These are phyloP conservation scores for Teunomyces lycoperdinae DNA, from an alignment of 805 yeast genomes.

Conservation along the genomic window DNA sequence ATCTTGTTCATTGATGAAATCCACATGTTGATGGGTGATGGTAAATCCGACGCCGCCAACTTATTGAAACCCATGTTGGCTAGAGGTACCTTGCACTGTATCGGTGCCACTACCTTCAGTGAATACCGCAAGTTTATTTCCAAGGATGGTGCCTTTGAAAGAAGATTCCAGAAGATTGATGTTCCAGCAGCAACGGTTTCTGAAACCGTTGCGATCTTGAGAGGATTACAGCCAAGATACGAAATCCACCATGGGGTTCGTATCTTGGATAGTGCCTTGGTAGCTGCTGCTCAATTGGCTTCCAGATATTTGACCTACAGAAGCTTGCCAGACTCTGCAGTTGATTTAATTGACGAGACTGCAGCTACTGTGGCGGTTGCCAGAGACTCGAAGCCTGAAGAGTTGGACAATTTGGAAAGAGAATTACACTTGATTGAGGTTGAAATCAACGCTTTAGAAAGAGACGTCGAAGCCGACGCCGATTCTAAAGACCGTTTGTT, in stretches of 20 bases:
- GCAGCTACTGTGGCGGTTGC: slow-evolving; percentile 98
- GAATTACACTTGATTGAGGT: slow-evolving; percentile 88
- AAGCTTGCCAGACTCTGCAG: slow-evolving; percentile 95
- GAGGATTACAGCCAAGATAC: slow-evolving; percentile 93
- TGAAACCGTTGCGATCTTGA: slow-evolving; percentile 92
- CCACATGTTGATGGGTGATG: slow-evolving; percentile 99
- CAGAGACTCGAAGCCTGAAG: slow-evolving; percentile 97
- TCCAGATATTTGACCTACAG: slow-evolving; percentile 92
- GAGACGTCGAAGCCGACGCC: slow-evolving; percentile 84
- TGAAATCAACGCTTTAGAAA: slow-evolving; percentile 93
- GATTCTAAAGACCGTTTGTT: slow-evolving; percentile 84
- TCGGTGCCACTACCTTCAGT: slow-evolving; percentile 95
- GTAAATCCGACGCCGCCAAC: slow-evolving; percentile 96
- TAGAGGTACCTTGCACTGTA: slow-evolving; percentile 93
- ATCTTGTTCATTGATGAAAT: slow-evolving; percentile 95
- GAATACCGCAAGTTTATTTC: slow-evolving; percentile 92
- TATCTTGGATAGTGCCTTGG: slow-evolving; percentile 90
- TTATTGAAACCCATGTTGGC: slow-evolving; percentile 96
- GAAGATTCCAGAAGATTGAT: slow-evolving; percentile 96
- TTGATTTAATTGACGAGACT: slow-evolving; percentile 92
- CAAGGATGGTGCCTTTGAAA: slow-evolving; percentile 97
- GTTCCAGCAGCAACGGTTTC: slow-evolving; percentile 90
- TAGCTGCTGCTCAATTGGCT: slow-evolving; percentile 91
- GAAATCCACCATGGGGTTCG: slow-evolving; percentile 98
- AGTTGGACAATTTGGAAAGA: slow-evolving; percentile 89